A percentile compares a stretch with the other conserved stretches of the same genome.
Conservation (phyloP, 2,329 filamentous ascomycete species). For the Hypoxylon sp. region DNA sequence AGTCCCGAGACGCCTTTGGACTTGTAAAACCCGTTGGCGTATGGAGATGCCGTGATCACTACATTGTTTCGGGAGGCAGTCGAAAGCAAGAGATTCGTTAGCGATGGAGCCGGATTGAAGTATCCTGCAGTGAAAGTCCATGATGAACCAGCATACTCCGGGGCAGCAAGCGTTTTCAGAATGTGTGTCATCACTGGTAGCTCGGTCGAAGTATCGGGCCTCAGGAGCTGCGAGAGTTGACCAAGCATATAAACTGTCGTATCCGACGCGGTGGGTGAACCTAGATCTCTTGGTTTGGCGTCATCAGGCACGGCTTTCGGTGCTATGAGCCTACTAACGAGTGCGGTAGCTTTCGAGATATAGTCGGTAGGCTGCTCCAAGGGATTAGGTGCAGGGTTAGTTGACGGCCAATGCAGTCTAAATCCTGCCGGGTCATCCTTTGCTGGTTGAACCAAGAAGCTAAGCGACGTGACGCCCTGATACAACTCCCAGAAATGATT, state of each 20-base stretch:
- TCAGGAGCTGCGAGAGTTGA: constrained; percentile 88
- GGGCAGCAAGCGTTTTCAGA: constrained; percentile 75
- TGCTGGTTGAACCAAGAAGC: constrained; percentile 81
- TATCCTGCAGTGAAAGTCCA: constrained; percentile 99
- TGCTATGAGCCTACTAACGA: constrained; percentile 77
- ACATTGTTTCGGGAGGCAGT: constrained; percentile 80
- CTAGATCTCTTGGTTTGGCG: constrained; percentile 43
- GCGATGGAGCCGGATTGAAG: constrained; percentile 93
- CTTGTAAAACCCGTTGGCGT: constrained; percentile 95
- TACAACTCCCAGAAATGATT: constrained; percentile 88
- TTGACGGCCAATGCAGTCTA: constrained; percentile 78
- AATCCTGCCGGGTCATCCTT: constrained; percentile 69
- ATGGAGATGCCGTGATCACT: constrained; percentile 91
- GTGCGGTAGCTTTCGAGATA: constrained; percentile 75
- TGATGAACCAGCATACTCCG: constrained; percentile 76
- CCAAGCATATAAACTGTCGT: constrained; percentile 89
- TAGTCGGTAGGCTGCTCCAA: constrained; percentile 79
- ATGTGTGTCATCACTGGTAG: constrained; percentile 84
- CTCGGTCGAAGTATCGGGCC: constrained; percentile 87
- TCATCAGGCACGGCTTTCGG: constrained; percentile 58
- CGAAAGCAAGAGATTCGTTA: constrained; percentile 83
- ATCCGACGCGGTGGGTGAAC: constrained; percentile 59
- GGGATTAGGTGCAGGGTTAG: constrained; percentile 82
- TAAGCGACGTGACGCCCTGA: constrained; percentile 81
- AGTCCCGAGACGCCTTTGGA: constrained; percentile 91